These are phyloP conservation scores for Quercus gilva DNA, from an alignment of 306 rosid species.

Conservation along the genomic window DNA sequence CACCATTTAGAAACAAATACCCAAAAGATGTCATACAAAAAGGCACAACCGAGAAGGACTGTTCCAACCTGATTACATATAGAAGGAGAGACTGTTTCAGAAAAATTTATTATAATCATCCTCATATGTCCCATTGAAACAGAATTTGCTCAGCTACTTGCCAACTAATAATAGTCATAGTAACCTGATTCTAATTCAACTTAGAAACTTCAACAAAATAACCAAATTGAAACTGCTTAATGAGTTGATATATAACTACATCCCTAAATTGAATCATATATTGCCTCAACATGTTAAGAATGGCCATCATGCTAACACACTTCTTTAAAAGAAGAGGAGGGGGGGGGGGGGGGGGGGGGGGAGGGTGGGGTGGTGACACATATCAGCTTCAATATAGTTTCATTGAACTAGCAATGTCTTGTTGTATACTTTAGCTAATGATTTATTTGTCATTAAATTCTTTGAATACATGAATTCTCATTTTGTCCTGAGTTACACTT, in stretches of 20 bases:
- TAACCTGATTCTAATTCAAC: not conserved
- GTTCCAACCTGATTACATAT: conserved; percentile 79
- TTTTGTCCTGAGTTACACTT: not conserved
- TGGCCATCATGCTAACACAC: not conserved
- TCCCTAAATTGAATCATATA: not conserved
- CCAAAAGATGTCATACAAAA: conserved; percentile 95
- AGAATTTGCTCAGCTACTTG: conserved; percentile 7
- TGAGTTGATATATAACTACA: not conserved
- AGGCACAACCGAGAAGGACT: conserved; percentile 95
- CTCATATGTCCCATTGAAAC: not conserved
- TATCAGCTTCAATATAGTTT: not conserved
- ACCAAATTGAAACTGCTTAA: not conserved
- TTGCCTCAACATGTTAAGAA: not conserved
- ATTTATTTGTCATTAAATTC: not conserved
- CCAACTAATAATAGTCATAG: not conserved
- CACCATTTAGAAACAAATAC: conserved; percentile 93
- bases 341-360: not conserved
- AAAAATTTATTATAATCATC: conserved; percentile 10
- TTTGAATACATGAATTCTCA: not conserved
- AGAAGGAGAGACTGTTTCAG: not conserved
- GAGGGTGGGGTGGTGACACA: too few species aligned
- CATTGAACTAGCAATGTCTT: not conserved
- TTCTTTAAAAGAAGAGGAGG: not conserved
- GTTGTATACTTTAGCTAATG: not conserved
- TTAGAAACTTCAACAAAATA: not conserved